These are phyloP conservation scores for Fraxinus xanthoxyloides DNA, from an alignment of 305 asterid species.

Conservation along the genomic window DNA sequence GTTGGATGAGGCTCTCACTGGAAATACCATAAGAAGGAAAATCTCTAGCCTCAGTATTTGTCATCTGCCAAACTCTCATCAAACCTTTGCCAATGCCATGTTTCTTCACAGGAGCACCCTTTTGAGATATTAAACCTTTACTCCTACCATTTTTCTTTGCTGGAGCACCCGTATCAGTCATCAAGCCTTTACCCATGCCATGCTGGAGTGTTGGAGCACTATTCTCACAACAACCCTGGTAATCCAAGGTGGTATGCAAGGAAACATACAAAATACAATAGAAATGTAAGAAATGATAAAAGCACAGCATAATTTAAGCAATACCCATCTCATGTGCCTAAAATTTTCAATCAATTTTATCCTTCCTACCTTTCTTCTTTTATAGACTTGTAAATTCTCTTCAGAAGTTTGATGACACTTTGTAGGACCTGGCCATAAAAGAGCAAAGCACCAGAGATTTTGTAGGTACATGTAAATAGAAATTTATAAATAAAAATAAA, in stretches of 20 bases:
- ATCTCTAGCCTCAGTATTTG: constrained; percentile 40
- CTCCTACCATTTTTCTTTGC: constrained; percentile 58
- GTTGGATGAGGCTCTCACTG: constrained; percentile 31
- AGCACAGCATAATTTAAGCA: constrained; percentile 7
- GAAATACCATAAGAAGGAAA: constrained; percentile 35
- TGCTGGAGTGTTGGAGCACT: constrained; percentile 32
- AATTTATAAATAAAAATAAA: neutral
- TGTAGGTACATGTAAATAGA: neutral
- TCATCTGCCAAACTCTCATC: constrained; percentile 52
- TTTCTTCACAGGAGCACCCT: constrained; percentile 33
- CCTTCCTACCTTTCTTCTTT: constrained; percentile 67
- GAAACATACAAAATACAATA: constrained; percentile 38
- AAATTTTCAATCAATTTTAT: too few species aligned
- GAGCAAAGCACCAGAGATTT: constrained; percentile 24
- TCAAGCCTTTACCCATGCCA: constrained; percentile 74
- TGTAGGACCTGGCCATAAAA: constrained; percentile 50
- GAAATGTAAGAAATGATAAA: constrained; percentile 7
- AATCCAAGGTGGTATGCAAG: constrained; percentile 36
- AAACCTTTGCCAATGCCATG: constrained; percentile 83
- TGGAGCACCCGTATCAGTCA: constrained; percentile 45
- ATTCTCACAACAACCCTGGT: constrained; percentile 37
- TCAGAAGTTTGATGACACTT: constrained; percentile 36
- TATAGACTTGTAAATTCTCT: constrained; percentile 40
- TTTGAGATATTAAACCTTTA: constrained; percentile 56
- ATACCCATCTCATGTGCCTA: neutral